Conservation (phyloP, 2,329 filamentous ascomycete species). For the Coniosporium tulheliwenetii region DNA sequence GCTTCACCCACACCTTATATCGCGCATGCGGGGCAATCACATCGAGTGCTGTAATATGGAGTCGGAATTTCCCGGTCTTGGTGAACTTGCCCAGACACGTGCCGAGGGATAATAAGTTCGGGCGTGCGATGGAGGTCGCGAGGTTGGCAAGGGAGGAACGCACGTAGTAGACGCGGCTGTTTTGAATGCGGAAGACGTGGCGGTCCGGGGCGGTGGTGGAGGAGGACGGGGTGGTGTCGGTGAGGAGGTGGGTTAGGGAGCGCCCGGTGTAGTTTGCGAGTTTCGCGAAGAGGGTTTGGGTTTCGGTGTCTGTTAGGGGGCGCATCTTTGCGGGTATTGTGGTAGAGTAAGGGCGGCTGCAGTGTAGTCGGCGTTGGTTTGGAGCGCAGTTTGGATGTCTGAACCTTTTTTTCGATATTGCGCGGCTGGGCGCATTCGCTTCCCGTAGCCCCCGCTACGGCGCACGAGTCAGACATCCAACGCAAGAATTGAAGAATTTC, state of each 20-base stretch:
- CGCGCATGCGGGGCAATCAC: conserved; percentile 81
- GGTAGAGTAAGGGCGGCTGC: too few species aligned
- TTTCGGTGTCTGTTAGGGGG: conserved; percentile 64
- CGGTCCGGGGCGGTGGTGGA: conserved; percentile 36
- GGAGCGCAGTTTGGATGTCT: too few species aligned
- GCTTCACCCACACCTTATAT: conserved; percentile 95
- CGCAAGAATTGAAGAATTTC: too few species aligned
- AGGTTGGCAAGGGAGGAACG: conserved; percentile 80
- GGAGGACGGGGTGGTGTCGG: conserved; percentile 27
- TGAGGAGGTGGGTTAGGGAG: conserved; percentile 63
- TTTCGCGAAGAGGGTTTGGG: conserved; percentile 74
- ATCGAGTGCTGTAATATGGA: conserved; percentile 85
- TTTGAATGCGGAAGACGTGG: conserved; percentile 73
- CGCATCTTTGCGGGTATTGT: conserved; percentile 43
- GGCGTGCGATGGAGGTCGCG: conserved; percentile 69
- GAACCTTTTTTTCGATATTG: too few species aligned
- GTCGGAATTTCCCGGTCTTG: conserved; percentile 86
- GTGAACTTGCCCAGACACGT: conserved; percentile 91
- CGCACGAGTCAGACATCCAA: too few species aligned
- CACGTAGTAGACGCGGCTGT: conserved; percentile 81
- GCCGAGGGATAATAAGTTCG: conserved; percentile 72
- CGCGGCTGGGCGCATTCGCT: too few species aligned
- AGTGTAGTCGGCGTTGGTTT: too few species aligned
- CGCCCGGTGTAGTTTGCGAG: conserved; percentile 85
- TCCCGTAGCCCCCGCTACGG: too few species aligned